Conservation (phyloP, 371 early-diverging fungal genomes). For the Mortierella sp. region DNA sequence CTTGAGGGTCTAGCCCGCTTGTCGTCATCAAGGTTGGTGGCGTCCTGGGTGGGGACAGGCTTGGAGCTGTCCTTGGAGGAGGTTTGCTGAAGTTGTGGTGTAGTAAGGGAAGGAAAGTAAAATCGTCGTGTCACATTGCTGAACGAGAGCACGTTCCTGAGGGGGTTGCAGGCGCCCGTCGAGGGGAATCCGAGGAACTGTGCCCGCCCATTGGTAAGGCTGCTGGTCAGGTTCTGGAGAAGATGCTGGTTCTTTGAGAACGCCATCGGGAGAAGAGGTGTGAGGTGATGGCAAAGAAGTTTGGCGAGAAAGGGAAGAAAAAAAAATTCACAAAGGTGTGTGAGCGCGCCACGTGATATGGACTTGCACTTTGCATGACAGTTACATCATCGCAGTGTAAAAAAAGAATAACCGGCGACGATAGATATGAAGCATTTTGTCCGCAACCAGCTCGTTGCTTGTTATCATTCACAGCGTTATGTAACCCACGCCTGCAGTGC, state of each 20-base stretch:
- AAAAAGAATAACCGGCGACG: no score
- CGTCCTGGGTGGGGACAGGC: no score
- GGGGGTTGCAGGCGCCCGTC: neutral
- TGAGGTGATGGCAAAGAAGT: neutral
- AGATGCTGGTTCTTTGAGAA: neutral
- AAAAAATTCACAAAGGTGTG: neutral
- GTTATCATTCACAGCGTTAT: no score
- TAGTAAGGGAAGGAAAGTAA: neutral
- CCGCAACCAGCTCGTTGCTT: no score
- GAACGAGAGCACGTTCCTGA: neutral
- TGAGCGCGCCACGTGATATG: neutral
- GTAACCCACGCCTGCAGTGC: neutral
- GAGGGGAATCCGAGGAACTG: neutral
- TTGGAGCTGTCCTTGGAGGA: neutral
- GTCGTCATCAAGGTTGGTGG: neutral
- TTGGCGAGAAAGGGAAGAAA: neutral
- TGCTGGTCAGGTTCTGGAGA: neutral
- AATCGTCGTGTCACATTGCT: neutral
- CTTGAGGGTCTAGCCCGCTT: neutral
- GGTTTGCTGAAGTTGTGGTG: neutral
- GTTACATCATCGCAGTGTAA: no score
- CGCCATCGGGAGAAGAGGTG: neutral
- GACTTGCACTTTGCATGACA: no score
- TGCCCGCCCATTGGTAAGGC: neutral
- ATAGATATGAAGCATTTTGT: no score